Evolutionary conservation across 306 rosid genomes (phyloP).

Genomic region (Castanopsis chinensis): DNA sequence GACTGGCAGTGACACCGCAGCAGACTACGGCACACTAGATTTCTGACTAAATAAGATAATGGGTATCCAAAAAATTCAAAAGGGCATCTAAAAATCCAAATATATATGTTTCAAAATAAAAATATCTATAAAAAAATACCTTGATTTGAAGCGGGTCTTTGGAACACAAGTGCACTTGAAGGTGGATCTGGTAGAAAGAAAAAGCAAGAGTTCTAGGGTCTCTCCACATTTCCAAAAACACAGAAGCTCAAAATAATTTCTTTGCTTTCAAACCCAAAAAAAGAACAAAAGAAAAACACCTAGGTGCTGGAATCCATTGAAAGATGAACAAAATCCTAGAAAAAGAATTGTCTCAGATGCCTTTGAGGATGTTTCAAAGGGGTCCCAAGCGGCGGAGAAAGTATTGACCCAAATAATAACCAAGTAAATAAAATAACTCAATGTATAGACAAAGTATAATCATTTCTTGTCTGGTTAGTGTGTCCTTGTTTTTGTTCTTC

Average conservation of each 20-base stretch:
- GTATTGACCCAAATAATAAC: too few relatives aligned
- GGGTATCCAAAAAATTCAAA: neutral
- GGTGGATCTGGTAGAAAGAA: constrained; percentile 86
- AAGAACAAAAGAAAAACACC: constrained; percentile 7
- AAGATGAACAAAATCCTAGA: constrained; percentile 39
- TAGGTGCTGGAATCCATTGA: constrained; percentile 40
- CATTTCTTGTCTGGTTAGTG: too few relatives aligned
- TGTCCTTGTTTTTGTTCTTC: too few relatives aligned
- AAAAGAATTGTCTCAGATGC: constrained; percentile 12
- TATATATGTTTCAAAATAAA: neutral
- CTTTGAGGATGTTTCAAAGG: constrained; percentile 31
- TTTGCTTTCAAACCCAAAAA: constrained; percentile 8
- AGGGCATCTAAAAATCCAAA: neutral
- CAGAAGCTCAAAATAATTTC: neutral
- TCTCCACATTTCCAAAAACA: constrained; percentile 71
- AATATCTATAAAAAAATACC: constrained; percentile 29
- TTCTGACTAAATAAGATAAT: too few relatives aligned
- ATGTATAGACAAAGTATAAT: too few relatives aligned
- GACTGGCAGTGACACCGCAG: neutral
- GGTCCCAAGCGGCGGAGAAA: constrained; percentile 18
- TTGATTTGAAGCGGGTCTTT: constrained; percentile 79
- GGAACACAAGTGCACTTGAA: constrained; percentile 93
- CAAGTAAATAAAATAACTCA: too few relatives aligned
- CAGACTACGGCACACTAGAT: too few relatives aligned
- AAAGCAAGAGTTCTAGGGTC: constrained; percentile 75